Percentiles rank a stretch among this genome's conserved stretches.
Evolutionary conservation across 148 eudicot genomes (phyloP).

Genomic region (Heliosperma pusillum): DNA sequence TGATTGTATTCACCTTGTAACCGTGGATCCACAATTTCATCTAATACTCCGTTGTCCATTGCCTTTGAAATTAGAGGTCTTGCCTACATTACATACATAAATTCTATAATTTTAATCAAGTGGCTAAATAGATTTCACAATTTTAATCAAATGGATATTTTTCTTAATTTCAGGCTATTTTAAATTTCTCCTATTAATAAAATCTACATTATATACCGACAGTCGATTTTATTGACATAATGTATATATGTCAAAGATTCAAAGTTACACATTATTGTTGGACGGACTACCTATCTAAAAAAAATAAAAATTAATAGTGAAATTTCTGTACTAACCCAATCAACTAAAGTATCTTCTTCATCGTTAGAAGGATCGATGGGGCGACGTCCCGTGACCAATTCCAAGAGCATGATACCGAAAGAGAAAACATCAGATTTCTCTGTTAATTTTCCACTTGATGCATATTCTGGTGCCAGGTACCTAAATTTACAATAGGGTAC

Average conservation of each 20-base stretch:
- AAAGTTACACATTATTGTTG: too few species aligned
- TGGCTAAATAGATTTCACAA: too few species aligned
- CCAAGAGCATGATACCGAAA: conserved; percentile 78
- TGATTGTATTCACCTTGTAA: conserved; percentile 46
- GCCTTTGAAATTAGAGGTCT: conserved; percentile 42
- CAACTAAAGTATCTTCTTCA: conserved; percentile 75
- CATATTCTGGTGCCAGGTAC: conserved; percentile 95
- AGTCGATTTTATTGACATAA: too few species aligned
- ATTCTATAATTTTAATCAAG: neutral
- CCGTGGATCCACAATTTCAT: conserved; percentile 59
- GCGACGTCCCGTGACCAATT: conserved; percentile 70
- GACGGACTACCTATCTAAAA: too few species aligned
- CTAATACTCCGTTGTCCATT: conserved; percentile 44
- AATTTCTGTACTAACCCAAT: conserved; percentile 55
- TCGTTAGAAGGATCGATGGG: conserved; percentile 51
- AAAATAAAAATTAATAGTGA: too few species aligned
- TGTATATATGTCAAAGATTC: too few species aligned
- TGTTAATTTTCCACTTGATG: conserved; percentile 83
- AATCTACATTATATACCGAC: too few species aligned
- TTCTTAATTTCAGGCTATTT: too few species aligned
- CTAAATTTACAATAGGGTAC: conserved; percentile 20
- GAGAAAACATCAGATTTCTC: conserved; percentile 88
- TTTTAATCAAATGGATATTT: too few species aligned
- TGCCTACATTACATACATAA: conserved; percentile 38
- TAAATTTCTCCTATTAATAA: too few species aligned